These are phyloP conservation scores for Geotrichum reessii DNA, from an alignment of 1,139 yeast species.

Conservation along the genomic window DNA sequence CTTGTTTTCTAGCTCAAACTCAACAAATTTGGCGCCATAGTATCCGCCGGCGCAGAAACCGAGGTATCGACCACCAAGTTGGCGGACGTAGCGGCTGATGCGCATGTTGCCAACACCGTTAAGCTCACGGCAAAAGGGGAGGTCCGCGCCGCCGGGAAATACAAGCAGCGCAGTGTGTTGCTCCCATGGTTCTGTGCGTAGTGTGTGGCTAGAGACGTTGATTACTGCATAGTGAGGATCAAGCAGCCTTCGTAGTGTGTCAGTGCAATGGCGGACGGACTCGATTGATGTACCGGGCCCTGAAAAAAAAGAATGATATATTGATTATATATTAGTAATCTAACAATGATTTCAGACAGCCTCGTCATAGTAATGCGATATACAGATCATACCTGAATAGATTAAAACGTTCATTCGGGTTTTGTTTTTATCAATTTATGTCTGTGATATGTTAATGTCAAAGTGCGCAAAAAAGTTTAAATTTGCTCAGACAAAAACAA, in stretches of 20 bases:
- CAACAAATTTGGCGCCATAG: constrained; percentile 65
- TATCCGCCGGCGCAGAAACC: constrained; percentile 98
- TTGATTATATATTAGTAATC: background rate
- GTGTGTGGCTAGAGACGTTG: constrained; percentile 56
- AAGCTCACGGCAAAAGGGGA: constrained; percentile 68
- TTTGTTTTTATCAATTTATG: background rate
- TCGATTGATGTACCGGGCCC: constrained; percentile 87
- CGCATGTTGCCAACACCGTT: constrained; percentile 62
- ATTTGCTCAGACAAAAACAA: background rate
- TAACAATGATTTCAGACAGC: background rate
- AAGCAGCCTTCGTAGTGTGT: constrained; percentile 64
- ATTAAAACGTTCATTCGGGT: constrained; percentile 75
- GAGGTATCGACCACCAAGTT: constrained; percentile 70
- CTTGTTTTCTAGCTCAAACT: constrained; percentile 72
- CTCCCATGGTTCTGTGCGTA: constrained; percentile 87
- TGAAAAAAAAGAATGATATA: background rate
- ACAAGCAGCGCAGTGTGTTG: constrained; percentile 72
- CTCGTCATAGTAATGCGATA: background rate
- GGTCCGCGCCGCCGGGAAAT: constrained; percentile 94
- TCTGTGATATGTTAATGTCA: background rate
- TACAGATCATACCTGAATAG: constrained; percentile 46
- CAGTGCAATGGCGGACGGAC: constrained; percentile 77
- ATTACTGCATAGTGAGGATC: constrained; percentile 87
- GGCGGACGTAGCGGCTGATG: constrained; percentile 55
- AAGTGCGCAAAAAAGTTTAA: background rate